Conservation (phyloP, 2,329 filamentous ascomycete species). For the Ophiobolus disseminans region DNA sequence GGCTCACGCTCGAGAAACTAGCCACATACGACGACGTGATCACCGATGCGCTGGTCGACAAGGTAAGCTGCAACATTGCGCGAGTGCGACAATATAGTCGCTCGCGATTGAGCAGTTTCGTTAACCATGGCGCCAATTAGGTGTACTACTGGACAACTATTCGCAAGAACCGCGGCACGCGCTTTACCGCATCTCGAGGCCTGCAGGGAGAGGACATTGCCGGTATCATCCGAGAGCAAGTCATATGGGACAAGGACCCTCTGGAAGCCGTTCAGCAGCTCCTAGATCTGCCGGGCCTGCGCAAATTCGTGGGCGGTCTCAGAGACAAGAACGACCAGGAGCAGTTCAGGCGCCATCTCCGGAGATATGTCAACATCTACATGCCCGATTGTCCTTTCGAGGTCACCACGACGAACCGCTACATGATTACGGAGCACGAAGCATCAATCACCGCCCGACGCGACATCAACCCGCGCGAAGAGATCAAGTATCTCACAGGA, state of each 20-base stretch:
- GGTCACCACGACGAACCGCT: constrained; percentile 90
- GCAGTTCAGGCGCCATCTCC: constrained; percentile 84
- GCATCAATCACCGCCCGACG: constrained; percentile 84
- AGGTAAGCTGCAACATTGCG: constrained; percentile 65
- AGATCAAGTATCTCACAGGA: constrained; percentile 88
- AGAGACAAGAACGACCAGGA: constrained; percentile 80
- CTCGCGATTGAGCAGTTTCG: constrained; percentile 7
- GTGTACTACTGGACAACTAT: constrained; percentile 96
- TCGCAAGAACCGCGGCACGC: constrained; percentile 86
- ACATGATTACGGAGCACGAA: constrained; percentile 89
- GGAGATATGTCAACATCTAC: constrained; percentile 92
- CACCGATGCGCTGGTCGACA: constrained; percentile 93
- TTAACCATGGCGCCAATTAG: constrained; percentile 56
- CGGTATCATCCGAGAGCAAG: constrained; percentile 66
- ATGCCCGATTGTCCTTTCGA: constrained; percentile 94
- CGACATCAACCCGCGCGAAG: constrained; percentile 79
- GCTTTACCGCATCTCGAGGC: constrained; percentile 83
- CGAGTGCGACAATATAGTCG: constrained; percentile 15
- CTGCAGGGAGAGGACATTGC: constrained; percentile 71
- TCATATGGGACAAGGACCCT: constrained; percentile 77
- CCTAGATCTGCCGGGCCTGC: constrained; percentile 74
- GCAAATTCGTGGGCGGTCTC: constrained; percentile 72
- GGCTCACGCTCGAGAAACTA: constrained; percentile 86
- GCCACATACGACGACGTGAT: constrained; percentile 94
- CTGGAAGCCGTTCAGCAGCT: constrained; percentile 74